Evolutionary conservation across 2,329 filamentous ascomycete genomes (phyloP).

Genomic region (Albifimbria verrucaria): DNA sequence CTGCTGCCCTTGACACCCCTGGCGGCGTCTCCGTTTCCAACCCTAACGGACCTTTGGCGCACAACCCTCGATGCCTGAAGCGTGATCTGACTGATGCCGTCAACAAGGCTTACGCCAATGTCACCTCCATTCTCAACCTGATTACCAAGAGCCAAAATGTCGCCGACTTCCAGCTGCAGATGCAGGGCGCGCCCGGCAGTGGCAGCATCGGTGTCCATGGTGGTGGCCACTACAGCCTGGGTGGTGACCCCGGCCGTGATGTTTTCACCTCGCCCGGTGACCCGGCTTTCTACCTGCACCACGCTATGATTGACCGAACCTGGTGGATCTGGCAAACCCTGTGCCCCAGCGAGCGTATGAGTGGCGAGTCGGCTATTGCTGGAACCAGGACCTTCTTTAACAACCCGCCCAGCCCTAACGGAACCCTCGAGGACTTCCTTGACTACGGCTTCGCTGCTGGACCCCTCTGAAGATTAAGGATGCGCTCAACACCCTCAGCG

Average conservation of each 20-base stretch:
- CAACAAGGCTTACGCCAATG: conserved; percentile 21
- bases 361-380: conserved; percentile 14
- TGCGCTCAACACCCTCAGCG: conserved; percentile 26
- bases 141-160: conserved; percentile 35
- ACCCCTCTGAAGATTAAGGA: conserved; percentile 23
- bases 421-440: conserved; percentile 23
- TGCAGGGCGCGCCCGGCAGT: conserved; percentile 33
- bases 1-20: conserved; percentile 26
- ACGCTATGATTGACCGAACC: conserved; percentile 24
- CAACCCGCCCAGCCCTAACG: conserved; percentile 16
- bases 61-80: conserved; percentile 41
- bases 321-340: conserved; percentile 28
- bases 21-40: conserved; percentile 17
- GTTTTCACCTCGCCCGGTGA: conserved; percentile 36
- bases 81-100: conserved; percentile 28
- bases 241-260: conserved; percentile 38
- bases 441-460: conserved; percentile 20
- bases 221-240: conserved; percentile 35
- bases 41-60: conserved; percentile 24
- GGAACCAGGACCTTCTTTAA: conserved; percentile 23
- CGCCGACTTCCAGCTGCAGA: conserved; percentile 39
- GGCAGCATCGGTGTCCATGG: conserved; percentile 30
- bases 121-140: conserved; percentile 28
- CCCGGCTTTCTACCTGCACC: conserved; percentile 31
- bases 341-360: conserved; percentile 18